Evolutionary conservation across 345 rosid genomes (phyloP), one percentile per base, ranked within the genome.

Genomic region (Nasturtium officinale): DNA sequence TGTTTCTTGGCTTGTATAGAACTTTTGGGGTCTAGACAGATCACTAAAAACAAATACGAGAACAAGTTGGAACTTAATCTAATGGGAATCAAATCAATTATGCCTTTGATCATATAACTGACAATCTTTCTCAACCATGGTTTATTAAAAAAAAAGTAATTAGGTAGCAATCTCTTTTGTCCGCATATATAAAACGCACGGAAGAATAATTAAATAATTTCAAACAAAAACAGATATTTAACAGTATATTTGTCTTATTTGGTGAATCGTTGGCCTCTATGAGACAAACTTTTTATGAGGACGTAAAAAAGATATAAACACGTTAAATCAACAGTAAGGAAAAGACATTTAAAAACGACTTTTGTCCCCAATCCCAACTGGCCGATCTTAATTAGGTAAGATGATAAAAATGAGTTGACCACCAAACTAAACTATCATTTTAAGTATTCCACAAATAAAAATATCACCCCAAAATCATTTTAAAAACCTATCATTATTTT

Each of bases 1-100:
- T 37, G 67, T 66, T 58, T 48, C 18, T 65, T 65, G 56, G 61
- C 13, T 57, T 37, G 45, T 50, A 28, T 50, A 48, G 60, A 47
- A 57, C 23, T 35, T 57, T 55, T 45, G 13, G 58, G 6, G 12
- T 52, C 18, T 54, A n/a, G 65, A 12, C 21, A 55, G 40, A 13
- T 56, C 64, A 63, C 64, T 23, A 4, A 32, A 56, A 1, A 21
- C 16, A 20, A 15, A 5, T 23, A 37, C 3, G 1, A 32, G 9
- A 16, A 50, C 47, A 65, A 35, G 33, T 51, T 51, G 60, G 23
- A 21, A 23, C 8, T 65, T 32, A 28, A 46, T 11, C 13, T 13
- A 9, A 52, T 35, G 6, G 35, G 3, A 6, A 6, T 23, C 11
- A 9, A 25, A 38, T 67, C 16, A 9, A 20, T 37, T 37, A 37